These are phyloP conservation scores for Magnaporthales sp. DNA, from an alignment of 2,329 filamentous ascomycete genomes.

Conservation along the genomic window DNA sequence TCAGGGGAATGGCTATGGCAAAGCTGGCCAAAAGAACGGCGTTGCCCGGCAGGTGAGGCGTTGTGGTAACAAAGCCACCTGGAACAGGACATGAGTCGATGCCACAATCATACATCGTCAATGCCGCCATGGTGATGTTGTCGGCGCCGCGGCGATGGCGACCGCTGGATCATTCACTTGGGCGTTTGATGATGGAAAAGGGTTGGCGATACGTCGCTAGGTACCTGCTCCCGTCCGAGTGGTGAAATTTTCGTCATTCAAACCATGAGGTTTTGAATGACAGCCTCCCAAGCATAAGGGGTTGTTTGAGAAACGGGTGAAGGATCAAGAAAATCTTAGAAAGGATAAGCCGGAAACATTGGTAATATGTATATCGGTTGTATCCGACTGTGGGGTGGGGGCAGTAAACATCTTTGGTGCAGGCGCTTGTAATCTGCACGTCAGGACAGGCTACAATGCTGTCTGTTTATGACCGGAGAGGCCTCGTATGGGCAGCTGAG, in stretches of 20 bases:
- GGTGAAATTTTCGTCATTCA: background rate
- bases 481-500: background rate
- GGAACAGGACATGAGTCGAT: conserved; percentile 22
- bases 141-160: background rate
- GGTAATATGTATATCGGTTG: background rate
- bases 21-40: conserved; percentile 30
- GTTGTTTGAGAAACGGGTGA: background rate
- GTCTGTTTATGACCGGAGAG: background rate
- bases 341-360: background rate
- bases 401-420: background rate
- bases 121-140: background rate
- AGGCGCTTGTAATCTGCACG: background rate
- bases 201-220: background rate
- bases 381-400: background rate
- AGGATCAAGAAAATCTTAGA: background rate
- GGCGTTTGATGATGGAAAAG: background rate
- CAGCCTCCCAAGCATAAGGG: background rate
- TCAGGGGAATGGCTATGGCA: conserved; percentile 27
- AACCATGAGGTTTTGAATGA: background rate
- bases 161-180: background rate
- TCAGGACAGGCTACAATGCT: background rate
- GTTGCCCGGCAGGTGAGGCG: conserved; percentile 28
- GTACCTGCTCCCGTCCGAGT: background rate
- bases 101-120: conserved; percentile 7
- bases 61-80: conserved; percentile 28